phyloP scores from a whole-genome alignment of 2,329 filamentous ascomycete genomes.

The Phaeomoniella chlamydospora region DNA sequence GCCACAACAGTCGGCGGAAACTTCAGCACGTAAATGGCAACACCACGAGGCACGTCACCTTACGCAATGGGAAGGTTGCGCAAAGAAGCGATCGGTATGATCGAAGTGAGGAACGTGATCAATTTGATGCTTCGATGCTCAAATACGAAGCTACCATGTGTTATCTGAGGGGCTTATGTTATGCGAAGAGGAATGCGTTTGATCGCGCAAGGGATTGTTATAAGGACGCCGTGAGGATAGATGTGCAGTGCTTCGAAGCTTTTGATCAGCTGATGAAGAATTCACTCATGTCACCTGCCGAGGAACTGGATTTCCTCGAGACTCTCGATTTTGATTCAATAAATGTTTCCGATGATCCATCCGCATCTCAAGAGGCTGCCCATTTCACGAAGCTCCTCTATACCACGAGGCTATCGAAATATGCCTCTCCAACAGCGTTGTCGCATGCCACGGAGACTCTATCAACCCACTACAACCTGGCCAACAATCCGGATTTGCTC shows the following conservation, averaged over 20 bases:
- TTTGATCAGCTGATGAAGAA: constrained; percentile 98
- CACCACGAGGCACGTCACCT: constrained; percentile 31
- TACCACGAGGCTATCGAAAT: constrained; percentile 88
- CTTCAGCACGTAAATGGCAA: constrained; percentile 49
- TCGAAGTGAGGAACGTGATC: constrained; percentile 42
- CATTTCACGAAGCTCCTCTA: constrained; percentile 95
- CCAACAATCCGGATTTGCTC: constrained; percentile 75
- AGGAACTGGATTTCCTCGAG: constrained; percentile 81
- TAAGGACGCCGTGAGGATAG: constrained; percentile 90
- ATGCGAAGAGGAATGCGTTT: constrained; percentile 92
- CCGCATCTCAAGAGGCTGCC: constrained; percentile 67
- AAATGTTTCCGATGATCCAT: constrained; percentile 47
- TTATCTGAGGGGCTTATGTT: constrained; percentile 84
- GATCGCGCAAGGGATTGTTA: constrained; percentile 97
- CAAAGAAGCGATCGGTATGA: constrained; percentile 37
- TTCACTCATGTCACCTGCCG: constrained; percentile 72
- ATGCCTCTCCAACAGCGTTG: constrained; percentile 73
- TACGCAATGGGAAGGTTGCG: constrained; percentile 29
- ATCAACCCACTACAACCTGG: constrained; percentile 82
- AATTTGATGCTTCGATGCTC: constrained; percentile 59
- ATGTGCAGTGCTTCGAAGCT: constrained; percentile 95
- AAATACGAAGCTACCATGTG: constrained; percentile 96
- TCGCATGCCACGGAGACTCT: constrained; percentile 77
- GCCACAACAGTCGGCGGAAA: constrained; percentile 52
- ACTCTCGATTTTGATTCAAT: constrained; percentile 84